Base-by-base conservation (phyloP, 1,284 basidiomycete genomes). In the Ustilago esculenta region DNA sequence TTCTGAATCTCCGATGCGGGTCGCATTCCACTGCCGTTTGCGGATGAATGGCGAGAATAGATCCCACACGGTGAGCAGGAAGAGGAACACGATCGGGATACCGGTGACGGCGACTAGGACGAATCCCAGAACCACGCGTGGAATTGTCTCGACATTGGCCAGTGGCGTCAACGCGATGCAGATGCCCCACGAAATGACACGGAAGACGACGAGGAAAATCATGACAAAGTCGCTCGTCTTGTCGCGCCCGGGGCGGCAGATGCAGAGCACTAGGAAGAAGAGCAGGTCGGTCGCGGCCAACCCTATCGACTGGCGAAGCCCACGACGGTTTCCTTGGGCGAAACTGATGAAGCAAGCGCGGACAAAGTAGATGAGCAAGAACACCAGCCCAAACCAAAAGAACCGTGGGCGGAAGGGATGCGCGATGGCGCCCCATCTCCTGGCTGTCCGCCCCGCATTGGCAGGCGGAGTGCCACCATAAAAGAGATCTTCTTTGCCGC, bases 81-180 rank as follows among this genome's bases (percentile, higher is more conserved):
- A 76, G 17, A 79, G 33, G 34, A 72, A 74, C 32, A 82, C 45
- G 63, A 81, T 74, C 24, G 78, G 75, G 9, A 82, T 50, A 1
- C 60, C 63, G 6, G 76, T 75, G 12, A 81, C 65, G 5, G 66
- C 79, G 14, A 82, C 47, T 27, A 78, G 40, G 5, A 73, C 81
- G 30, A 79, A 80, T 4, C 79, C 80, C 1, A 82, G 60, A 18
- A 82, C 68, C 9, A 76, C 77, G 9, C 80, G 63, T 10, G 79
- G 78, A 36, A 82, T 81, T 23, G 76, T 77, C 52, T 71, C 56
- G 41, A 80, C 55, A 21, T 75, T 59, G 8, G 75, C 71, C 17
- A 72, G 34, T 4, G 68, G 70, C 18, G 79, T 76, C 37, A 82
- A 58, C 1, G 72, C 73, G 15, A 81, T 56, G 51, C 76, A 75